Base-by-base conservation (phyloP, 1,284 basidiomycete species). In the Agroathelia rolfsii region DNA sequence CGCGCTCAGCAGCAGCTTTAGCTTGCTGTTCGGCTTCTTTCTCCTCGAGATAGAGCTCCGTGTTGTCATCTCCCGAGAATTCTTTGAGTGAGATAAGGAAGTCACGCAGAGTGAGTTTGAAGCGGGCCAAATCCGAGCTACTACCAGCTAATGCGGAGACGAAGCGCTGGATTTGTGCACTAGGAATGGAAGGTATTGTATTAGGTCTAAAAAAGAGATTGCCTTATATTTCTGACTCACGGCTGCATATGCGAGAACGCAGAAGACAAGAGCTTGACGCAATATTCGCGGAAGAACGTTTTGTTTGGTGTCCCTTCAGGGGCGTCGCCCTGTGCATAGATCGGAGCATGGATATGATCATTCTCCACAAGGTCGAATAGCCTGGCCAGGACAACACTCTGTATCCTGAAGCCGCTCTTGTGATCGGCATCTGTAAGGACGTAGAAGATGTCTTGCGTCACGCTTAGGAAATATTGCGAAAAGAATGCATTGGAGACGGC, bases 341-440 rank as follows among this genome's bases (percentile, higher is more conserved):
- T 60, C 8, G 93, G 89, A 2, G 83, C 79, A 40, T 79, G 74
- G 45, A 97, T 86, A 34, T 72, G 61, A 49, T 82, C 81, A 28
- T 70, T 75, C 58, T 94, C 88, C 29, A 95, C 88, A 23, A 98
- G 74, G 55, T 90, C 85, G 72, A 94, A 95, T 64, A 99, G 75
- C 24, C 89, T 76, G 9, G 90, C 87, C 27, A 99, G 74, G n/a
- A 96, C 68, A 43, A 84, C 61, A 45, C 81, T 83, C 58, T 93
- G 89, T 38, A 89, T 69, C 59, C 93, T 93, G 69, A 94, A 93
- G 13, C 90, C 93, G 51, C 87, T 90, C 77, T 98, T 97, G 69
- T 98, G 94, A 58, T 97, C 94, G 9, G 94, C 80, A 53, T 98
- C 94, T 16, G 94, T 98, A 33, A 98, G 71, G 30, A 98, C 94